These are phyloP conservation scores for Chaetomium strumarium DNA, from an alignment of 2,329 filamentous ascomycete genomes.

Conservation along the genomic window DNA sequence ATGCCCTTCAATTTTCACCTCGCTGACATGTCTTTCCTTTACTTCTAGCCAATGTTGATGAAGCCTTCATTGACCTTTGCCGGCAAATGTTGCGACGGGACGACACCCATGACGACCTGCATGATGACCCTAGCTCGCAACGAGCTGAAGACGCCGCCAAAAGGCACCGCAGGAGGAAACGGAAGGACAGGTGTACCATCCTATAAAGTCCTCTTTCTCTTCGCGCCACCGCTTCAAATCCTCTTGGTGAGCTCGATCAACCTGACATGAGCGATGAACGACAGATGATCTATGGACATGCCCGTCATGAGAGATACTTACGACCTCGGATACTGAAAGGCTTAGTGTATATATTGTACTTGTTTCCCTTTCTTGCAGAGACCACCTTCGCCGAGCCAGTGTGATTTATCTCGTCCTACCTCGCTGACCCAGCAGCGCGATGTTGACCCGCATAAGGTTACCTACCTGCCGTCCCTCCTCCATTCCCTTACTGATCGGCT, in stretches of 20 bases:
- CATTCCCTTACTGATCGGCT: no score
- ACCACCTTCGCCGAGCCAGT: no score
- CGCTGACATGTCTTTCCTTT: constrained; percentile 1
- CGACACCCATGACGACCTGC: constrained; percentile 37
- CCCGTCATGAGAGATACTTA: constrained; percentile 8
- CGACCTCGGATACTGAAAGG: background rate
- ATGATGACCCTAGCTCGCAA: constrained; percentile 37
- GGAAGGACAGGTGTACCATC: constrained; percentile 23
- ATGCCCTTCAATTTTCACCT: background rate
- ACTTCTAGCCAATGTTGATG: constrained; percentile 69
- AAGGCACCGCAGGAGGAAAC: constrained; percentile 19
- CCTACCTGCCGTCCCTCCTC: no score
- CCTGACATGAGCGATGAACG: constrained; percentile 11
- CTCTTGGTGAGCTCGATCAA: background rate
- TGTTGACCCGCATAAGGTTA: no score
- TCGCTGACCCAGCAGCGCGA: no score
- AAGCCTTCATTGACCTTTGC: constrained; percentile 80
- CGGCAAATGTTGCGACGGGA: constrained; percentile 77
- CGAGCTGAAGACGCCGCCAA: constrained; percentile 34
- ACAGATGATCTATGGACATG: constrained; percentile 11
- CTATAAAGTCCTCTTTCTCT: constrained; percentile 12
- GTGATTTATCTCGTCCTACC: no score
- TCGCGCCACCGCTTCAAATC: background rate
- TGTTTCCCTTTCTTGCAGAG: background rate
- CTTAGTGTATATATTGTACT: constrained; percentile 4